Conservation (phyloP, 768 basidiomycete species). For the Suillus tomentosus region DNA sequence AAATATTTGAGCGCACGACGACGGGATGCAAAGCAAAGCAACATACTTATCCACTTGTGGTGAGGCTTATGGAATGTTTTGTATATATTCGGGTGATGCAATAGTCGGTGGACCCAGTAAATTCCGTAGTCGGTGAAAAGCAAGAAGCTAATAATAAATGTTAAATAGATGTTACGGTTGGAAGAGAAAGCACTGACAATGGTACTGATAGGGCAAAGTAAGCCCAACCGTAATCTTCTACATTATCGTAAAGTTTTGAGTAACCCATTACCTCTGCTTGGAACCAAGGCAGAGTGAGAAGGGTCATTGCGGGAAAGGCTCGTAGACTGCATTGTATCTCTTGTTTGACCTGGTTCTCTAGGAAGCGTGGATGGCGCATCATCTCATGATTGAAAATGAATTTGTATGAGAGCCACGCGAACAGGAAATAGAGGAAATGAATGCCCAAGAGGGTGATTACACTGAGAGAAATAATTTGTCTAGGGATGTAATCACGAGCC, state of each 20-base stretch:
- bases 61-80: conserved; percentile 96
- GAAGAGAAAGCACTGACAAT: conserved; percentile 48
- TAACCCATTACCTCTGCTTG: conserved; percentile 87
- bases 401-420: conserved; percentile 81
- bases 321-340: conserved; percentile 78
- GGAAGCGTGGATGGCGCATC: conserved; percentile 93
- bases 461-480: conserved; percentile 74
- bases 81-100: conserved; percentile 86
- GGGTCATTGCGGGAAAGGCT: conserved; percentile 81
- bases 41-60: conserved; percentile 96
- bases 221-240: conserved; percentile 77
- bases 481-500: conserved; percentile 80
- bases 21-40: conserved; percentile 4
- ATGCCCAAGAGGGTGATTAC: conserved; percentile 80
- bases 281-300: conserved; percentile 94
- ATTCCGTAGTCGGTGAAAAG: conserved; percentile 90
- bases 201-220: conserved; percentile 71
- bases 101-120: conserved; percentile 94
- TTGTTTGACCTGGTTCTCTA: conserved; percentile 79
- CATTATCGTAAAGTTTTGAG: conserved; percentile 73
- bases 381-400: conserved; percentile 93
- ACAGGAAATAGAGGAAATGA: conserved; percentile 82
- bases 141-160: conserved; percentile 54
- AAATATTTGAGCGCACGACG: conserved; percentile 12
- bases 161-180: conserved; percentile 8